Percentiles rank a stretch among this genome's conserved stretches.
Conservation (phyloP, 495 filamentous ascomycete genomes). For the Penicillium longicatenatum region DNA sequence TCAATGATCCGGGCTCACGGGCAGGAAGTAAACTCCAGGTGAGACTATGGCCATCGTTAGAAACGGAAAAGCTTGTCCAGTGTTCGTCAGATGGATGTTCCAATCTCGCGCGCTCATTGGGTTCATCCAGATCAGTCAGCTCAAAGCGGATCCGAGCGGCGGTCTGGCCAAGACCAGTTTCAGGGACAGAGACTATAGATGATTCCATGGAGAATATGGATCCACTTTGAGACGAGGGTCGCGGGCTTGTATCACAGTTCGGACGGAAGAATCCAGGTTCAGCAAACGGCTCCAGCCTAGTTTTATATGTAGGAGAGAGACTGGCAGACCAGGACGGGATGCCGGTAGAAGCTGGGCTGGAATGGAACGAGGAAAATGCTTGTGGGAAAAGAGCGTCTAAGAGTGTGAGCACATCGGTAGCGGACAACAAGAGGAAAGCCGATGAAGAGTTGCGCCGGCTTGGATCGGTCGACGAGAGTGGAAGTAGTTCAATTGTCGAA, state of each 20-base stretch:
- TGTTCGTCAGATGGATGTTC: conserved; percentile 47
- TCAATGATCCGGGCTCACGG: conserved; percentile 15
- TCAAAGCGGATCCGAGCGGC: conserved; percentile 50
- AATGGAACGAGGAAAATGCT: conserved; percentile 24
- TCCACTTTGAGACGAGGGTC: conserved; percentile 21
- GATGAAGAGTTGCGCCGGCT: conserved; percentile 28
- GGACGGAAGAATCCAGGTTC: conserved; percentile 37
- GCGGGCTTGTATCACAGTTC: conserved; percentile 16
- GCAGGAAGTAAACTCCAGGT: conserved; percentile 65
- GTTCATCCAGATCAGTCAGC: conserved; percentile 41
- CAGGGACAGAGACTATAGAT: conserved; percentile 24
- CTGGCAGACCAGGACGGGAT: conserved; percentile 16
- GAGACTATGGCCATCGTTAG: conserved; percentile 66
- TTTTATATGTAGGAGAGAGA: conserved; percentile 7
- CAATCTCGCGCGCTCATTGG: conserved; percentile 32
- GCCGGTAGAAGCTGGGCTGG: conserved; percentile 25
- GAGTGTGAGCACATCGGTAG: conserved; percentile 41
- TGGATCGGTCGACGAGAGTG: neutral
- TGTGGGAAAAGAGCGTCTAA: conserved; percentile 47
- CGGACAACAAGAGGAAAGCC: conserved; percentile 43
- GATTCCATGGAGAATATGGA: conserved; percentile 34
- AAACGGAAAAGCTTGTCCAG: conserved; percentile 70
- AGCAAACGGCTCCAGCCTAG: conserved; percentile 16
- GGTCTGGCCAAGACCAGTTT: conserved; percentile 29
- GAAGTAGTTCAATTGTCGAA: neutral